Conservation (phyloP, 371 early-diverging fungal species). For the Dichotomocladium elegans region DNA sequence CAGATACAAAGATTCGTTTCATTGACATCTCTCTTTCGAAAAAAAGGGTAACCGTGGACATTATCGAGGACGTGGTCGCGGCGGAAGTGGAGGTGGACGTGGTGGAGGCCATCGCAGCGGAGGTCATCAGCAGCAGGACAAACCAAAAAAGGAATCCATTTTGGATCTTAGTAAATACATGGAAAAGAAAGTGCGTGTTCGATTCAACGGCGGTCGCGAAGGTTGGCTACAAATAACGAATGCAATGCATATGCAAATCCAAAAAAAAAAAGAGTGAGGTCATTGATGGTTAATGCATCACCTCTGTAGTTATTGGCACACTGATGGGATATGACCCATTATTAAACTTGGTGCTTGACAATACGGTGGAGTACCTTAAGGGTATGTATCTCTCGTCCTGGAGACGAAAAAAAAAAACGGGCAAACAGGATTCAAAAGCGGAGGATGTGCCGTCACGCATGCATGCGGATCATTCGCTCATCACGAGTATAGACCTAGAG, state of each 20-base stretch:
- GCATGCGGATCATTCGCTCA: too few species aligned
- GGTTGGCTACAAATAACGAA: too few species aligned
- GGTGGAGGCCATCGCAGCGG: background rate
- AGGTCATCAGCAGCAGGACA: constrained; percentile 30
- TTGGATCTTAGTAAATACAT: constrained; percentile 89
- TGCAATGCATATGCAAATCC: background rate
- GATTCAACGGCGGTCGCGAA: constrained; percentile 94
- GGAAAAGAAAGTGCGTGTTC: constrained; percentile 87
- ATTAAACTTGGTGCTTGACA: constrained; percentile 91
- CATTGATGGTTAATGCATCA: background rate
- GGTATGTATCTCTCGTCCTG: too few species aligned
- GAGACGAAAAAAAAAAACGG: background rate
- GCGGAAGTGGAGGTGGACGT: background rate
- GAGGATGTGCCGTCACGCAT: background rate
- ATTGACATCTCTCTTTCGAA: too few species aligned
- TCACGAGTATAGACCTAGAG: constrained; percentile 68
- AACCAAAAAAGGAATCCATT: constrained; percentile 84
- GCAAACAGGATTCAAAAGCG: background rate
- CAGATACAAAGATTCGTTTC: too few species aligned
- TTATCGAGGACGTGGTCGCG: background rate
- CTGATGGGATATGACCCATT: constrained; percentile 93
- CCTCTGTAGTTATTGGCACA: constrained; percentile 72
- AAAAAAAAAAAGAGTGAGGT: background rate
- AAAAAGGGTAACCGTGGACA: too few species aligned
- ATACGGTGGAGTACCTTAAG: constrained; percentile 77